These are phyloP conservation scores for Myriosclerotinia duriaeana DNA, from an alignment of 2,329 filamentous ascomycete species.

Conservation along the genomic window DNA sequence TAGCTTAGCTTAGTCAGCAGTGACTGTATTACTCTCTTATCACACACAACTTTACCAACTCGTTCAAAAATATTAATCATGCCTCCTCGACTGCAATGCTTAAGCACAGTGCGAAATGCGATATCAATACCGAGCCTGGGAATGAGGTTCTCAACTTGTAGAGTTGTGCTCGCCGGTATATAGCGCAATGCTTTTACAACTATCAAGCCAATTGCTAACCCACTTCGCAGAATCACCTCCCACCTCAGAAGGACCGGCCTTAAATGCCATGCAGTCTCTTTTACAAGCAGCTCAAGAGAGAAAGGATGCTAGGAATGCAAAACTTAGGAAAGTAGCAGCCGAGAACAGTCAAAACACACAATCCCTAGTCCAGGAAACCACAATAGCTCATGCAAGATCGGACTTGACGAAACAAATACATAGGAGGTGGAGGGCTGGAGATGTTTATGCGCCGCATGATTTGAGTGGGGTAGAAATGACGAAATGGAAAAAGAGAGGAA, in stretches of 20 bases:
- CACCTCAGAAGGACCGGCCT: neutral
- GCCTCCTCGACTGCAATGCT: conserved; percentile 38
- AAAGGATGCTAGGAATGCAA: neutral
- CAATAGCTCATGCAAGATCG: conserved; percentile 9
- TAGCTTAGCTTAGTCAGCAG: too few relatives aligned
- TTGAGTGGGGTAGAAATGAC: conserved; percentile 72
- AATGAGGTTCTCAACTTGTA: conserved; percentile 37
- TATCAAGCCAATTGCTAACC: neutral
- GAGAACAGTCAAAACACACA: neutral
- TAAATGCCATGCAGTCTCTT: neutral
- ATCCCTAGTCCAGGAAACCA: conserved; percentile 21
- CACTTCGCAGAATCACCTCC: neutral
- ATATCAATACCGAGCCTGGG: conserved; percentile 23
- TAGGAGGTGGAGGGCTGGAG: conserved; percentile 72
- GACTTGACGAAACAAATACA: conserved; percentile 64
- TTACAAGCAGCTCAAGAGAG: neutral
- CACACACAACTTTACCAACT: too few relatives aligned
- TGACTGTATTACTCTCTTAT: too few relatives aligned
- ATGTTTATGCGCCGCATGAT: conserved; percentile 90
- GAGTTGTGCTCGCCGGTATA: conserved; percentile 32
- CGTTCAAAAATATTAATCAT: conserved; percentile 28
- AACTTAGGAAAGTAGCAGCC: neutral
- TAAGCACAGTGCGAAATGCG: conserved; percentile 31
- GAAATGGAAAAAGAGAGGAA: conserved; percentile 68
- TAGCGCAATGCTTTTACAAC: conserved; percentile 1